Evolutionary conservation across 139 green algal genomes (phyloP), one percentile per base, ranked within the genome.

Genomic region (Volvox africanus): DNA sequence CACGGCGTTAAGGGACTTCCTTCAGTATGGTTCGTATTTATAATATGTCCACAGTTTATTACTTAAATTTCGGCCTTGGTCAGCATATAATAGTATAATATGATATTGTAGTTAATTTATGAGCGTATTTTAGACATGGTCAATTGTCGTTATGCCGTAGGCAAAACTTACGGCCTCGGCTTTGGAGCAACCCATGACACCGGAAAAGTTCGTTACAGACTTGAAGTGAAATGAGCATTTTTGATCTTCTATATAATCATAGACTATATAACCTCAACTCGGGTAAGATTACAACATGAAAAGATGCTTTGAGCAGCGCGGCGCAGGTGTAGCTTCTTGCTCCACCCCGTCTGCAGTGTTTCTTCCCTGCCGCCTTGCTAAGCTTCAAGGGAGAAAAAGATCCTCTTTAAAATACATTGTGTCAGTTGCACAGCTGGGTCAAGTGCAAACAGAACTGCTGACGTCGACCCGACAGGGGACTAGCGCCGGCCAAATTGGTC

Each of bases 361-460:
- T 62, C 36, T 84, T 17, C 78, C 78, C 18, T 65, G 78, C 78
- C 78, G 78, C n/a, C 14, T 81, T 81, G 33, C 32, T 55, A 61
- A 35, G 32, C 75, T 81, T 21, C 75, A 55, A 81, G 13, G 75
- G 28, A 81, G 75, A 35, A 65, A 26, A 32, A 12, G 36, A 37
- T 84, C 24, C 36, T 22, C 13, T 33, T 35, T 24, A 84, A 44
- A 44, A 26, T 24, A 84, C 37, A 17, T 26, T 35, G 13, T 17
- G 32, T 33, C 30, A 12, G 75, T 55, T 17, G 75, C 75, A 55
- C 75, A 81, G 24, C 30, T 81, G 30, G 33, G 18, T 55, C 75
- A 81, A 81, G 75, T 55, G 19, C 75, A 81, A 26, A 81, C 75
- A 61, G 75, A 50, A 81, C 0, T 81, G 75, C 75, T 81, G 75